Percentiles rank a stretch among this genome's conserved stretches.
Evolutionary conservation across 2,329 filamentous ascomycete species (phyloP).

Genomic region (Talaromyces sp.): DNA sequence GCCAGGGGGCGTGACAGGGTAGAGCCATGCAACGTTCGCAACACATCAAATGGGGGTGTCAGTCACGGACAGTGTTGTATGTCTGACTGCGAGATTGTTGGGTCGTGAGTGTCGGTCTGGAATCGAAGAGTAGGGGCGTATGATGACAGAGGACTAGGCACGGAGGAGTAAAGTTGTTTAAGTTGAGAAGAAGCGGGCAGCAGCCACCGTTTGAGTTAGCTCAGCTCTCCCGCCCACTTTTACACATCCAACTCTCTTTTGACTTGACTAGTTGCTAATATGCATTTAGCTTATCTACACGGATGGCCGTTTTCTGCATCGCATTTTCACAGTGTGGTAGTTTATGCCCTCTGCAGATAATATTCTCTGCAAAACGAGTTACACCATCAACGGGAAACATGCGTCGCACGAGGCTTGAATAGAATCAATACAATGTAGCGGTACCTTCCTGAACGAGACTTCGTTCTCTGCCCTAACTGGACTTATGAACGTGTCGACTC

Average conservation of each 20-base stretch:
- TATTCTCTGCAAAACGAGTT: not conserved
- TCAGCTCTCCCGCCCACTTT: not conserved
- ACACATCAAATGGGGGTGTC: constrained; percentile 7
- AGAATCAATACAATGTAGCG: not conserved
- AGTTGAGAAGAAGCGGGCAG: constrained; percentile 5
- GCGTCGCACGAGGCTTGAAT: not conserved
- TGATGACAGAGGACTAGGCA: not conserved
- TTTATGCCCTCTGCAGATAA: not conserved
- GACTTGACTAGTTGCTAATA: no score
- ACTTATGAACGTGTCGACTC: not conserved
- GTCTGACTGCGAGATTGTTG: not conserved
- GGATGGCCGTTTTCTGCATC: not conserved
- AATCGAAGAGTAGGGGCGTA: not conserved
- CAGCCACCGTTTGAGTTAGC: not conserved
- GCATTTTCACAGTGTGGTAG: not conserved
- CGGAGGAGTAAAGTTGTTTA: constrained; percentile 8
- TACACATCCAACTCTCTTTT: not conserved
- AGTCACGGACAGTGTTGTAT: constrained; percentile 17
- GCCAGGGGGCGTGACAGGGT: constrained; percentile 30
- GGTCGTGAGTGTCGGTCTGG: not conserved
- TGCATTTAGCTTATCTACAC: not conserved
- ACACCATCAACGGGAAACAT: not conserved
- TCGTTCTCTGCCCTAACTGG: not conserved
- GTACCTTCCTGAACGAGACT: not conserved
- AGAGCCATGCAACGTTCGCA: constrained; percentile 16